Evolutionary conservation across 2,329 filamentous ascomycete genomes (phyloP), one percentile per base, ranked within the genome.

Genomic region (Coleophoma cylindrospora): DNA sequence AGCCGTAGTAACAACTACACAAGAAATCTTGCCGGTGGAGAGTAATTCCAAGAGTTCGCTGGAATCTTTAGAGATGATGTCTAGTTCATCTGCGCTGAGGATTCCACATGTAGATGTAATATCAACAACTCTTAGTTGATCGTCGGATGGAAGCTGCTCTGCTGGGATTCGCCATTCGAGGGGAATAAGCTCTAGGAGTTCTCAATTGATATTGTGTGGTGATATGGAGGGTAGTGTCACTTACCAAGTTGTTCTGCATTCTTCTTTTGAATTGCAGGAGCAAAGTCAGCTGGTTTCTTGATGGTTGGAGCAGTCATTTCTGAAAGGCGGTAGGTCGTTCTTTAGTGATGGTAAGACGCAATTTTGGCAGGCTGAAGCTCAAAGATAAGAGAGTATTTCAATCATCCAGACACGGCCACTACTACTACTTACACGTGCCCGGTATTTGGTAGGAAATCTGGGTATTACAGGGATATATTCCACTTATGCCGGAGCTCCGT

Each of bases 1-100:
- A 10, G 71, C 73, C 6, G 61, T 62, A 1, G 67, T 61, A 2
- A 74, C 67, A 9, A 69, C 68, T 12, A 57, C 43, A 3, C 58
- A 59, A 11, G 49, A 57, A 8, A 51, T 46, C 21, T 47, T 54
- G 4, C 50, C 37, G 19, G 17, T 41, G 13, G 46, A 22, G 11
- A 57, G 46, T 21, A 27, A 46, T 10, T 49, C 32, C 17, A 48
- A 37, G 21, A 58, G 50, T 7, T 53, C 45, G 13, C 50, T 51
- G 19, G 56, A 53, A 27, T 27, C 27, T 27, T 27, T 27, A 6
- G 4, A 27, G 27, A 27, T 27, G 27, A 27, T 27, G 2, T 27
- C 27, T 27, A 57, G 34, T 47, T 57, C 54, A 10, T 45, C 32
- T 9, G 32, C 27, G 14, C 34, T 49, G 17, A 57, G 46, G 21